Base-by-base conservation (phyloP, 2,329 filamentous ascomycete species). In the Phaeosphaeria sp. region DNA sequence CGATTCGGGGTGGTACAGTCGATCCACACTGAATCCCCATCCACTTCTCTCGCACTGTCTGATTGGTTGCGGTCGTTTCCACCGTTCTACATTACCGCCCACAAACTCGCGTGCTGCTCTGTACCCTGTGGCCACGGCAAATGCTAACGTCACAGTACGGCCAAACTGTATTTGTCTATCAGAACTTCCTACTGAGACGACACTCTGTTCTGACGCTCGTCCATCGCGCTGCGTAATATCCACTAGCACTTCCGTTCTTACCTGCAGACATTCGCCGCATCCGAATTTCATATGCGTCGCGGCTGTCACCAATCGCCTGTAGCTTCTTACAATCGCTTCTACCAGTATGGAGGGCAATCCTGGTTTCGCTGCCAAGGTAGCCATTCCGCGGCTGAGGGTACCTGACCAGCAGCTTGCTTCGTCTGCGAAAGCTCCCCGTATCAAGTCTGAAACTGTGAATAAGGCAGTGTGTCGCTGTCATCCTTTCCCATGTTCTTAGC, bases 381-480 rank as follows among this genome's bases (percentile, higher is more conserved):
- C 49, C 20, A 51, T 51, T n/a, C 21, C 49, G 17, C 49, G 49
- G 3, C 49, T 51, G 5, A 51, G 22, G 21, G 25, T 18, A 22
- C 36, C 36, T n/a, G 49, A 43, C 5, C 13, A 51, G 7, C 25
- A 47, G 11, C 2, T 30, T 47, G 24, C 24, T 20, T 30, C 22
- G 22, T 47, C 45, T n/a, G 13, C 45, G 4, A 51, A 51, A 22
- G 21, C 50, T n/a, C 50, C 53, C 13, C 55, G 57, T 7, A 43
- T 49, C 8, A 51, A 55, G 9, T 46, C 27, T 22, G 58, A 62
- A 27, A 56, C 56, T 6, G 56, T 65, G 46, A 63, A 53, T 46
- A 66, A 63, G 44, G 62, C 64, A 25, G 64, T 61, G 33, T 53
- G 64, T 59, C 6, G 17, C 15, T 8, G 17, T 8, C 42, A 1